These are phyloP conservation scores for Microbotryum silenes-acaulis DNA, from an alignment of 1,284 basidiomycete species.

Conservation along the genomic window DNA sequence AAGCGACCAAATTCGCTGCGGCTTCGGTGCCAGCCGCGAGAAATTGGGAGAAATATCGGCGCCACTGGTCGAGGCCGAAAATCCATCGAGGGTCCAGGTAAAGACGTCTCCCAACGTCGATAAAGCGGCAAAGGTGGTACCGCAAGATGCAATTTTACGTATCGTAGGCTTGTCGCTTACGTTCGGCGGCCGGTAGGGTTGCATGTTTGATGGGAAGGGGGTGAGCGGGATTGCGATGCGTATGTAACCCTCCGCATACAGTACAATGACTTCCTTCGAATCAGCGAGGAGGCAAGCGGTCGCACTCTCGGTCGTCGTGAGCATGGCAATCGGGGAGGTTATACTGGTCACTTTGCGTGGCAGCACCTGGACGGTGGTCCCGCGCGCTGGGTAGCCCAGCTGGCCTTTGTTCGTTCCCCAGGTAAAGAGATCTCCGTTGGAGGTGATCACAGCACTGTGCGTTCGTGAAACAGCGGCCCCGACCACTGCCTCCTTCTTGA, in stretches of 20 bases:
- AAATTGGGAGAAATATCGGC: constrained; percentile 3
- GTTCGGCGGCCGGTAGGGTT: constrained; percentile 62
- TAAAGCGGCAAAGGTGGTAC: constrained; percentile 75
- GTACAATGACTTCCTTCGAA: constrained; percentile 69
- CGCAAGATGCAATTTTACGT: constrained; percentile 70
- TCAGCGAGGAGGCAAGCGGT: constrained; percentile 65
- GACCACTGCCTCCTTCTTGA: constrained; percentile 70
- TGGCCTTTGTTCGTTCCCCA: constrained; percentile 96
- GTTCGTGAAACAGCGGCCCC: constrained; percentile 83
- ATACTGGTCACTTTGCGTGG: constrained; percentile 80
- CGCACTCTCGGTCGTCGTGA: constrained; percentile 49
- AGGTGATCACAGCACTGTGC: constrained; percentile 84
- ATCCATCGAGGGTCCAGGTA: constrained; percentile 56
- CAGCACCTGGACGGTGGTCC: constrained; percentile 67
- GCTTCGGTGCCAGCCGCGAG: constrained; percentile 51
- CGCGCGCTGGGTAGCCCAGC: constrained; percentile 54
- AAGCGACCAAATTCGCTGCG: constrained; percentile 85
- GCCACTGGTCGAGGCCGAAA: not conserved
- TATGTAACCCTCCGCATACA: constrained; percentile 67
- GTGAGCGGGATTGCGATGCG: constrained; percentile 51
- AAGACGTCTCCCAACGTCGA: constrained; percentile 87
- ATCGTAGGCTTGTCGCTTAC: constrained; percentile 63
- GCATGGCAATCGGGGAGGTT: constrained; percentile 54
- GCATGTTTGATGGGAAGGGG: constrained; percentile 28
- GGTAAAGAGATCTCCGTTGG: constrained; percentile 65